Evolutionary conservation across 108 stramenopile genomes (phyloP).

Genomic region (Cyclostephanos invisitatus): DNA sequence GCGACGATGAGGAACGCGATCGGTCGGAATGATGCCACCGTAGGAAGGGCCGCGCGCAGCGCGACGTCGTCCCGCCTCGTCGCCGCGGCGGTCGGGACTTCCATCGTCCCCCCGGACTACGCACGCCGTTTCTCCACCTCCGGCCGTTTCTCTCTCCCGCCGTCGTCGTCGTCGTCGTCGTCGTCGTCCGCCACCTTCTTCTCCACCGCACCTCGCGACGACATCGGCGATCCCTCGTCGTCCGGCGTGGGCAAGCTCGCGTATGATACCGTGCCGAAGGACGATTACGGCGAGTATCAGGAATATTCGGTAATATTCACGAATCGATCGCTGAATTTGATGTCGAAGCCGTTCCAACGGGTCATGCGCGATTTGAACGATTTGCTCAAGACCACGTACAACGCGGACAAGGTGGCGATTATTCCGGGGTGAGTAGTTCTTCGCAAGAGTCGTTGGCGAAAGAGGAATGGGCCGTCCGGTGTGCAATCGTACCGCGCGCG

Average conservation of each 20-base stretch:
- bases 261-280: conserved; percentile 65
- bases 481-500: too few relatives aligned
- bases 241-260: conserved; percentile 3
- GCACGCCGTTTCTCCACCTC: background rate
- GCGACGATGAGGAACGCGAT: background rate
- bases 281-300: conserved; percentile 71
- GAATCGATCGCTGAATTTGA: conserved; percentile 88
- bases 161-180: background rate
- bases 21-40: background rate
- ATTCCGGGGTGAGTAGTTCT: conserved; percentile 80
- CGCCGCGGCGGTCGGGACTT: too few relatives aligned
- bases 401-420: conserved; percentile 88
- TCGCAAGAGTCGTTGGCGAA: background rate
- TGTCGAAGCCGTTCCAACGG: conserved; percentile 90
- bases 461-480: background rate
- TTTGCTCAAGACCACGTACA: conserved; percentile 83
- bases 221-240: too few relatives aligned
- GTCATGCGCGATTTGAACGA: conserved; percentile 88
- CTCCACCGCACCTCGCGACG: background rate
- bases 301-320: conserved; percentile 93
- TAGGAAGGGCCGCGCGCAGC: background rate
- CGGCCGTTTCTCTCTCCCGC: background rate
- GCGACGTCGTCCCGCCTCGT: background rate
- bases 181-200: background rate
- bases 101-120: too few relatives aligned